Base-by-base conservation (phyloP, 164 flowering plant genomes). In the Berberis vulgaris region DNA sequence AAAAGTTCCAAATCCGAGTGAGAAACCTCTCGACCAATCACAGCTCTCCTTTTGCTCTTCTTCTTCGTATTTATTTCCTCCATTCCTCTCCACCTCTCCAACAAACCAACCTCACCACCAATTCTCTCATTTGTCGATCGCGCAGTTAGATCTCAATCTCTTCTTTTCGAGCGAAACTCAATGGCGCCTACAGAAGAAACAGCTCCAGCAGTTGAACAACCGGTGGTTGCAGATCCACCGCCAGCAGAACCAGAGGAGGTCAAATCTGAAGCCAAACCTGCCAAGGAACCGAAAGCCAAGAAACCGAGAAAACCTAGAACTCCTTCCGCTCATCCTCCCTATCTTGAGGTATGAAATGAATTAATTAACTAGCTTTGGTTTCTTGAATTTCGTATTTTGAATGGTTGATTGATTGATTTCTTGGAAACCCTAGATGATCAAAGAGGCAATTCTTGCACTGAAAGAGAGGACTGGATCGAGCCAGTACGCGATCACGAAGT, bases 381-480 rank as follows among this genome's bases (percentile, higher is more conserved):
- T 12, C 1, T 63, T 6, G 42, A 11, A 12, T 6, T 57, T 43
- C 5, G 43, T 4, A 43, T 26, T 10, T 39, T 45, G 4, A 1
- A 56, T 45, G 39, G 8, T 41, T 7, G 13, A 55, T 53, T 45
- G 50, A 56, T 63, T 59, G 45, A 5, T 66, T 64, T 46, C 1
- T 63, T 26, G 9, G 38, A 40, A 60, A 42, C 43, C 55, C n/a
- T 45, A 87, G 94, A 87, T 87, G 89, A 70, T 85, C 26, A 72
- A 58, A 2, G 90, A 82, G 46, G 89, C 94, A 49, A 81, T 87
- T n/a, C 42, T 65, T 1, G 38, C 94, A 54, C 46, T 83, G 72
- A 87, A 87, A 80, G 94, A 85, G 56, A 70, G 85, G 57, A 81
- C 85, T 10, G 94, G 94, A 5, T 85, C 94, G 12, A 87, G 94